Evolutionary conservation across 306 rosid genomes (phyloP), one percentile per base, ranked within the genome.

Genomic region (Cyamopsis tetragonoloba): DNA sequence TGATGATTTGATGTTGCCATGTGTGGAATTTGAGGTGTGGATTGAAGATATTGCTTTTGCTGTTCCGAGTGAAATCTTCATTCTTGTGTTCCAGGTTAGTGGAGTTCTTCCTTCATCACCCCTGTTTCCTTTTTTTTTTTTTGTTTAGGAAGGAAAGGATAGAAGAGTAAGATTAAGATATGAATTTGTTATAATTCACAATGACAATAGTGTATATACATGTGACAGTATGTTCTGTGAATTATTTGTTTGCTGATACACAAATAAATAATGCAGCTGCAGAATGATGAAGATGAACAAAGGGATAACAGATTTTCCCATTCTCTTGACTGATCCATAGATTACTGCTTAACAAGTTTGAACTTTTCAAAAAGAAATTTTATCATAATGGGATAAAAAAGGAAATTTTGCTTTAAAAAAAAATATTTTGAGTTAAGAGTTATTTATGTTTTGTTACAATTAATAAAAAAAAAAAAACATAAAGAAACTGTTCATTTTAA

Each of bases 1-100:
- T 49, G 88, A 70, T 70, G 89, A 83, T 60, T 85, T 88, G 64
- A 85, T 83, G 84, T 85, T 85, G 51, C 95, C 89, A 64, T 85
- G 91, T 44, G 75, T 63, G 57, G 37, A 71, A 27, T 78, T 81
- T 6, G 73, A n/a, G 0, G 68, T 66, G 71, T 85, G 89, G 24
- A 85, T 62, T 83, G 76, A 86, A 17, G 87, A 86, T 42, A 88
- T 57, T 79, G 86, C 95, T 32, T 66, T 83, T 10, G 86, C 84
- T 30, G 78, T 68, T 67, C 81, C 87, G 0, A 85, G 55, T n/a
- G 79, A 72, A 11, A 85, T 78, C 77, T 81, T 86, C 22, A 88
- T 71, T 75, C 95, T 85, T 63, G 89, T 67, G 41, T 83, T 75
- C 95, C 91, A 86, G 43, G 72, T 61, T 30, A 88, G 59, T 38